These are phyloP conservation scores for Ruellia speciosa DNA, from an alignment of 305 asterid genomes.

Conservation along the genomic window DNA sequence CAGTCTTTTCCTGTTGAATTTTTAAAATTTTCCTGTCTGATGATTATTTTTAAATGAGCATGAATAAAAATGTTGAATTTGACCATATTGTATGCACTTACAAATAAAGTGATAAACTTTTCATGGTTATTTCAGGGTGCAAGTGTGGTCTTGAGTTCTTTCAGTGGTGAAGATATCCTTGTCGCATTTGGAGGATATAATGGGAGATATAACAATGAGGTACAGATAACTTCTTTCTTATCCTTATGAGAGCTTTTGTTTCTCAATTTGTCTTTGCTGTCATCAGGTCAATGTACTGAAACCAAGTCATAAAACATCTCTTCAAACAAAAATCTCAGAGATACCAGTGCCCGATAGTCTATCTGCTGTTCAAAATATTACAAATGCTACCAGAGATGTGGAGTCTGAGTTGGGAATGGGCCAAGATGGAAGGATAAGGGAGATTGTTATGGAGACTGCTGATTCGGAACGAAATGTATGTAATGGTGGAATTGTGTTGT, in stretches of 20 bases:
- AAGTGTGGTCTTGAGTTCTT: conserved; percentile 79
- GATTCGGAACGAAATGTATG: conserved; percentile 59
- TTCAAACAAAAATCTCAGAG: conserved; percentile 64
- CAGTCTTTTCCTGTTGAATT: neutral
- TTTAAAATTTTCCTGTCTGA: neutral
- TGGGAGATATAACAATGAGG: conserved; percentile 97
- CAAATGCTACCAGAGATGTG: conserved; percentile 78
- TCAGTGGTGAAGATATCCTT: conserved; percentile 72
- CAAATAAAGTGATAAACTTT: neutral
- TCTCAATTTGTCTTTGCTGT: conserved; percentile 22
- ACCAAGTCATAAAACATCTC: conserved; percentile 87
- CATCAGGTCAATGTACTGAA: conserved; percentile 76
- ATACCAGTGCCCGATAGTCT: conserved; percentile 67
- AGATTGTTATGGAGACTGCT: conserved; percentile 49
- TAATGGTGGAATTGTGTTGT: conserved; percentile 3
- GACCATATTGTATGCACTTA: neutral
- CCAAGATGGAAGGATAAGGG: conserved; percentile 77
- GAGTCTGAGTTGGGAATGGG: conserved; percentile 70
- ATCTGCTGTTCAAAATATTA: conserved; percentile 76
- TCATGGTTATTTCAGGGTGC: conserved; percentile 50
- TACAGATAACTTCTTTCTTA: conserved; percentile 21
- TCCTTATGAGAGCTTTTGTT: conserved; percentile 11
- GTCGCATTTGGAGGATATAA: conserved; percentile 97
- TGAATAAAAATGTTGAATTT: neutral
- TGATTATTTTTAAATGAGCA: neutral